Conservation (phyloP, 2,329 filamentous ascomycete species). For the Lecanicillium sp. region DNA sequence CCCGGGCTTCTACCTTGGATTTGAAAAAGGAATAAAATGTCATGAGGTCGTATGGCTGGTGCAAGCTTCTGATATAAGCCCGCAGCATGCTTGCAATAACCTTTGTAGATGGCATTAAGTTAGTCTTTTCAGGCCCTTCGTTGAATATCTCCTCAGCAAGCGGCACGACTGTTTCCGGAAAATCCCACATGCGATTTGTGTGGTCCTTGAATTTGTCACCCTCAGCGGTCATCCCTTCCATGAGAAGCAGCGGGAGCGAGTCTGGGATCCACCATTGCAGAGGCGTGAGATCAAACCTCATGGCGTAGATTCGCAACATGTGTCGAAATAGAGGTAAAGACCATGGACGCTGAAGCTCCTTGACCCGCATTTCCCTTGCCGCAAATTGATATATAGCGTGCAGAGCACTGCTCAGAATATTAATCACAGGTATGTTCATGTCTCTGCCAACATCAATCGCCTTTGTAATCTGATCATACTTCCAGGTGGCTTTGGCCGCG, state of each 20-base stretch:
- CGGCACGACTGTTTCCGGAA: conserved; percentile 22
- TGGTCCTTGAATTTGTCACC: conserved; percentile 13
- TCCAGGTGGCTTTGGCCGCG: conserved; percentile 52
- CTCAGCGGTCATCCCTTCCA: conserved; percentile 7
- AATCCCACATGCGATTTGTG: conserved; percentile 18
- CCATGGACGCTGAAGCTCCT: conserved; percentile 21
- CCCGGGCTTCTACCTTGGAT: conserved; percentile 26
- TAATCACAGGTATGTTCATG: conserved; percentile 32
- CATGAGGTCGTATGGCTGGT: conserved; percentile 30
- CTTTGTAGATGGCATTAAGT: conserved; percentile 26
- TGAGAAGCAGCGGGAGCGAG: conserved; percentile 21
- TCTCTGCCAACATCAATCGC: conserved; percentile 34
- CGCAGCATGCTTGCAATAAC: conserved; percentile 39
- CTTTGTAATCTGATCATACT: conserved; percentile 41
- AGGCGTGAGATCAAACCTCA: conserved; percentile 37
- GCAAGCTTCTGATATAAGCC: conserved; percentile 34
- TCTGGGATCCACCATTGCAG: conserved; percentile 33
- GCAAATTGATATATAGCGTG: conserved; percentile 40
- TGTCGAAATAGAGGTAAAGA: conserved; percentile 31
- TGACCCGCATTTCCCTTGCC: conserved; percentile 28
- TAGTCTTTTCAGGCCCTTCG: conserved; percentile 8
- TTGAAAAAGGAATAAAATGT: conserved; percentile 40
- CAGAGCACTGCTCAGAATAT: conserved; percentile 31
- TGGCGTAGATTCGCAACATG: conserved; percentile 41
- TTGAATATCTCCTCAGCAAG: conserved; percentile 24